These are phyloP conservation scores for Candida glucosophila DNA, from an alignment of 1,139 yeast species.

Conservation along the genomic window DNA sequence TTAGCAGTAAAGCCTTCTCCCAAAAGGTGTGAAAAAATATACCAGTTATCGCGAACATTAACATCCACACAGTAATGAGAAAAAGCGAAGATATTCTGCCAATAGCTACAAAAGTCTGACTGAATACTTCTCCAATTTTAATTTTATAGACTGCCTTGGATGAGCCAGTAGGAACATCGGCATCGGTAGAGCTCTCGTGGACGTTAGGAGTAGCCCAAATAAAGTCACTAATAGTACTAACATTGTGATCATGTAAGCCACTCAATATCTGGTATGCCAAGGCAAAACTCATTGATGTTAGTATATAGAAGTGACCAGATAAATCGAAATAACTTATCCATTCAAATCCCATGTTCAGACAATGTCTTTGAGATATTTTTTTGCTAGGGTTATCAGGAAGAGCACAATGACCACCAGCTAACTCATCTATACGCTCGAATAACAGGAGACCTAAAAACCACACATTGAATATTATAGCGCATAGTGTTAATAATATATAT, in stretches of 20 bases:
- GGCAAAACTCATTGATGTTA: constrained; percentile 41
- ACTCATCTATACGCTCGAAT: constrained; percentile 31
- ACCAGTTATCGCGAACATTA: constrained; percentile 44
- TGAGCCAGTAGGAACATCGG: constrained; percentile 1
- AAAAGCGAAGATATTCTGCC: too few relatives aligned
- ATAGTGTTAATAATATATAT: too few relatives aligned
- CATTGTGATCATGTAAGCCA: neutral
- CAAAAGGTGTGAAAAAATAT: constrained; percentile 52
- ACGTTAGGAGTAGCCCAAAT: neutral
- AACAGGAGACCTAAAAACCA: constrained; percentile 44
- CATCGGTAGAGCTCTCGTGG: neutral
- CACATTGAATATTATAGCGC: constrained; percentile 13
- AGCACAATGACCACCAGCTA: constrained; percentile 35
- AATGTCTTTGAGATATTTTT: constrained; percentile 4
- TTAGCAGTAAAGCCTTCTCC: constrained; percentile 48
- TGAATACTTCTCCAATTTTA: too few relatives aligned
- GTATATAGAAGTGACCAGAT: constrained; percentile 55
- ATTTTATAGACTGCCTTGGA: constrained; percentile 1
- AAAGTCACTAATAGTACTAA: too few relatives aligned
- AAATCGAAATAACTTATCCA: constrained; percentile 34
- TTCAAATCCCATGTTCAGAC: constrained; percentile 3
- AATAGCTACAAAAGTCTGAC: too few relatives aligned
- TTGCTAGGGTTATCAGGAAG: constrained; percentile 5
- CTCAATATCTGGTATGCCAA: constrained; percentile 19
- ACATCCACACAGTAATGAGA: constrained; percentile 27